Evolutionary conservation across 2,329 filamentous ascomycete species (phyloP), one percentile per base, ranked within the genome.

Genomic region (Alternaria sp.): DNA sequence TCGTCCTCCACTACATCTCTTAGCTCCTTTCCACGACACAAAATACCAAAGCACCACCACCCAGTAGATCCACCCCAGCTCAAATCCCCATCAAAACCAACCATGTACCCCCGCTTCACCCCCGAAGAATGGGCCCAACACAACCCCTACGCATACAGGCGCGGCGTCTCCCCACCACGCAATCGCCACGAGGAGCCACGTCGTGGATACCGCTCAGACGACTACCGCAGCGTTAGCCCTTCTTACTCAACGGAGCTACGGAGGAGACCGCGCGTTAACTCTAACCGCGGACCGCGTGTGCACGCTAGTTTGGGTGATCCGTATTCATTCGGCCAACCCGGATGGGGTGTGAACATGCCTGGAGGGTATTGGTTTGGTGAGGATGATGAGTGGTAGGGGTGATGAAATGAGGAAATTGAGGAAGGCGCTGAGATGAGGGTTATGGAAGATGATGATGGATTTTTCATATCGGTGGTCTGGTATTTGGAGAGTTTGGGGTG

Each of bases 11-110:
- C 36, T 40, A 40, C 36, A 40, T 40, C 36, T 40, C 17, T 19
- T 45, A 45, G 0, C 10, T 1, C 15, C 0, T 46, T 10, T 1
- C 4, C 3, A 9, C 44, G 3, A 9, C 3, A 1, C 44, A 10
- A n/a, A 46, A 3, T 5, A 23, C 4, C 19, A 9, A 21, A 46
- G 21, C 19, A 46, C 19, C 3, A 23, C 12, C 12, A 25, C 3
- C 6, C 21, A 13, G 23, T 40, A 40, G 17, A 40, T 8, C 2
- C 13, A 13, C 44, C 4, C 19, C 12, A 23, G 19, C 44, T 15
- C 19, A 46, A 21, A 15, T n/a, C n/a, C 2, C 15, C 9, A 36
- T 10, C 36, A 25, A 2, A 46, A 15, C 12, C 19, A 15, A 25
- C 19, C 19, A 46, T 23, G 44, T 46, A 46, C 6, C 7, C 17